These are phyloP conservation scores for Aspergillus sp. DNA, from an alignment of 2,329 filamentous ascomycete genomes.

Conservation along the genomic window DNA sequence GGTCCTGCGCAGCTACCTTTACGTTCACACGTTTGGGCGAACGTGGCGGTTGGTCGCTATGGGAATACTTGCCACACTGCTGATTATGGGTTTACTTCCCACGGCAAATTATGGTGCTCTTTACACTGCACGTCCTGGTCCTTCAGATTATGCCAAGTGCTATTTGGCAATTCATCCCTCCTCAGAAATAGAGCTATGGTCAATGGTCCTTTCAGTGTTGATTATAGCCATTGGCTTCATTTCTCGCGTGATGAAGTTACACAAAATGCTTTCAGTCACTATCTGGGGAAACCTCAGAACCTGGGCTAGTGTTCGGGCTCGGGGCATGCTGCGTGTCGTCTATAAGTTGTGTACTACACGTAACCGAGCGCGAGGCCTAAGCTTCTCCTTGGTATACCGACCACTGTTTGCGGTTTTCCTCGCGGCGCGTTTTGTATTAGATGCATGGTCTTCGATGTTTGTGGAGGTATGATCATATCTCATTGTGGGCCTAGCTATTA, in stretches of 20 bases:
- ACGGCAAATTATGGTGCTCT: neutral
- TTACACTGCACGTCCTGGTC: neutral
- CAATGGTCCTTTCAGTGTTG: neutral
- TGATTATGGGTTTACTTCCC: neutral
- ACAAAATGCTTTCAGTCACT: neutral
- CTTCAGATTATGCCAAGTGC: neutral
- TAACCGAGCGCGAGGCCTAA: neutral
- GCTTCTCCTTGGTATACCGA: neutral
- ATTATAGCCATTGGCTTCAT: constrained; percentile 13
- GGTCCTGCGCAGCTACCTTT: neutral
- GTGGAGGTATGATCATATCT: neutral
- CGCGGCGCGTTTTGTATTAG: neutral
- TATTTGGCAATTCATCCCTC: neutral
- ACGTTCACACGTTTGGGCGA: neutral
- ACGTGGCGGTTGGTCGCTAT: neutral
- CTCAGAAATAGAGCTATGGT: neutral
- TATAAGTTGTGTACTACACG: neutral
- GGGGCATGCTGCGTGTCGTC: neutral
- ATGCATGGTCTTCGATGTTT: neutral
- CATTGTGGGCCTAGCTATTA: too few species aligned
- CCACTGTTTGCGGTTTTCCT: neutral
- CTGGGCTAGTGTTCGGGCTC: neutral
- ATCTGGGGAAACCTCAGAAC: neutral
- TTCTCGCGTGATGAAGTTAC: neutral
- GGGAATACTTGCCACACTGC: neutral